Evolutionary conservation across 2,329 filamentous ascomycete species (phyloP).

Genomic region (Colletotrichum kahawae): DNA sequence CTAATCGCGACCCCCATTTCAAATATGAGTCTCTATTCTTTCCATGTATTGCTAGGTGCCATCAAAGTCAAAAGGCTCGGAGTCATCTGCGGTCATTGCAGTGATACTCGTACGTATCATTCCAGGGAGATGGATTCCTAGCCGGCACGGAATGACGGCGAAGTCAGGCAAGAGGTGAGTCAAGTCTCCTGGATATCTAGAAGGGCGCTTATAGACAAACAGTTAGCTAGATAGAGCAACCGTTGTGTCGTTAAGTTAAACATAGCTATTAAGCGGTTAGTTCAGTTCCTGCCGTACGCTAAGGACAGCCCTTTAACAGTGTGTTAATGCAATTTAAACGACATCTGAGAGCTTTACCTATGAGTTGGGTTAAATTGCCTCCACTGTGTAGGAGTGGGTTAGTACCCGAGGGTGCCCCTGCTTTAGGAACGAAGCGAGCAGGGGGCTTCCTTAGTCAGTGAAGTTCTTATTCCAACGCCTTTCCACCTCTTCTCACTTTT

Average conservation of each 20-base stretch:
- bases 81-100: neutral
- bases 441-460: neutral
- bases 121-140: neutral
- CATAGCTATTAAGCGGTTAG: neutral
- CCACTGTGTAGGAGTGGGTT: neutral
- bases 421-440: neutral
- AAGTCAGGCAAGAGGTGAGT: fast-evolving
- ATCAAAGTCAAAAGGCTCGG: fast-evolving
- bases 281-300: neutral
- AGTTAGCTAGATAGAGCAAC: neutral
- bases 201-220: neutral
- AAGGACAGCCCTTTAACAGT: neutral
- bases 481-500: neutral
- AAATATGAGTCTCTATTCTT: neutral
- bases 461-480: neutral
- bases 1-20: neutral
- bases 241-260: neutral
- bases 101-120: neutral
- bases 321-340: neutral
- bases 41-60: fast-evolving
- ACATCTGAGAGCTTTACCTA: neutral
- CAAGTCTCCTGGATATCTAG: neutral
- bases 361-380: too few relatives aligned
- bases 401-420: neutral
- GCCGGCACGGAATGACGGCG: neutral